These are phyloP conservation scores for Kokia cookei DNA, from an alignment of 441 rosid genomes.

Conservation along the genomic window DNA sequence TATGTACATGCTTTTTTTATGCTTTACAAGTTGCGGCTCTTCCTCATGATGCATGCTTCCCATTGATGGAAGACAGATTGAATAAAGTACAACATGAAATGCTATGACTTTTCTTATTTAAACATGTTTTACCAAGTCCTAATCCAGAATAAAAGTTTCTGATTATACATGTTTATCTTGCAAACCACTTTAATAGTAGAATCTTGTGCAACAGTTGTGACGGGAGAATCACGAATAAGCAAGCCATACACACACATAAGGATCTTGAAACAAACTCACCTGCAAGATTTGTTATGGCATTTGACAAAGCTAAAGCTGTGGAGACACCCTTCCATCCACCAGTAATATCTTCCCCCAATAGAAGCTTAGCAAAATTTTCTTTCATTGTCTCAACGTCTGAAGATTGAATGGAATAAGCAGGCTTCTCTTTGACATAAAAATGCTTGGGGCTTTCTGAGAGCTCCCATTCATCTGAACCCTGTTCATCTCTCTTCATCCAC, in stretches of 20 bases:
- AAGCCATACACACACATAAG: not conserved
- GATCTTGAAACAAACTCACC: conserved; percentile 33
- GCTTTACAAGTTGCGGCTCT: not conserved
- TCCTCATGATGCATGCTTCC: not conserved
- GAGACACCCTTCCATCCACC: conserved; percentile 76
- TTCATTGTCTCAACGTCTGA: conserved; percentile 81
- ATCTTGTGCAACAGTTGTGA: not conserved
- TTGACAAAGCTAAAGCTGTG: conserved; percentile 82
- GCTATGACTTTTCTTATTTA: not conserved
- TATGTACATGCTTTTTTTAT: not conserved
- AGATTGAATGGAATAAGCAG: conserved; percentile 28
- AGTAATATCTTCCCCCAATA: conserved; percentile 78
- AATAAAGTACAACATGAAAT: not conserved
- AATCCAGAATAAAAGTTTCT: not conserved
- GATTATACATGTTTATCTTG: not conserved
- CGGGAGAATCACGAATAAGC: not conserved
- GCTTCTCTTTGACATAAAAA: conserved; percentile 54
- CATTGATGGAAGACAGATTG: not conserved
- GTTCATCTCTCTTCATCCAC: conserved; percentile 67
- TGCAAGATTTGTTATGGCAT: conserved; percentile 82
- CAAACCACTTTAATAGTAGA: not conserved
- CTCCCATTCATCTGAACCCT: conserved; percentile 54
- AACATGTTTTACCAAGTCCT: not conserved
- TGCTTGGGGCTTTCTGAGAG: conserved; percentile 47
- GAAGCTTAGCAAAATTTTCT: conserved; percentile 75